phyloP scores from a whole-genome alignment of 2,329 filamentous ascomycete species.

The Aureobasidium sp. region DNA sequence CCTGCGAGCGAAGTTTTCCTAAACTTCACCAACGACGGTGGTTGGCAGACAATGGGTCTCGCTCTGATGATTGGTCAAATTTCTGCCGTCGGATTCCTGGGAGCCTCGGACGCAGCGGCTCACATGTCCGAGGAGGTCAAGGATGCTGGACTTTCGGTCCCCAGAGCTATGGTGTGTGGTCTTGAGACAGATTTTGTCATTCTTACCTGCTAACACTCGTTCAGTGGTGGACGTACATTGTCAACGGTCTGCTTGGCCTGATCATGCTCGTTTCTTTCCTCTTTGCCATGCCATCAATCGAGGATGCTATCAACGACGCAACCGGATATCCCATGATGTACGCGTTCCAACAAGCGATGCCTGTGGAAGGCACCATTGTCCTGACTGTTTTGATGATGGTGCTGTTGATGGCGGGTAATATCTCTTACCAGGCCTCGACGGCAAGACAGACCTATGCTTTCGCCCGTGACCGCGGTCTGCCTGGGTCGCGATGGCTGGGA shows the following conservation, averaged over 20 bases:
- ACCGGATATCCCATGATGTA: conserved; percentile 32
- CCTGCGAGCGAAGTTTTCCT: conserved; percentile 31
- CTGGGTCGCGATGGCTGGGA: conserved; percentile 30
- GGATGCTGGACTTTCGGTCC: conserved; percentile 27
- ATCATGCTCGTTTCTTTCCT: conserved; percentile 25
- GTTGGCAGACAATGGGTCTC: conserved; percentile 31
- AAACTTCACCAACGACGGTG: conserved; percentile 33
- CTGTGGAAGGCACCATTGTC: conserved; percentile 26
- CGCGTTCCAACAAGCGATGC: conserved; percentile 28
- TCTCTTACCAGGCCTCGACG: conserved; percentile 31
- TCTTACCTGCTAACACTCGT: conserved; percentile 27
- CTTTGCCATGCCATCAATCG: conserved; percentile 26
- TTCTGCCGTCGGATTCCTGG: conserved; percentile 24
- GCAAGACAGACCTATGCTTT: conserved; percentile 35
- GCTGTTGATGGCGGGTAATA: conserved; percentile 29
- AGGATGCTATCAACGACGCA: conserved; percentile 25
- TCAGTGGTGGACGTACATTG: conserved; percentile 18
- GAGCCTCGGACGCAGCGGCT: conserved; percentile 10
- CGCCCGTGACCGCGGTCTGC: conserved; percentile 38
- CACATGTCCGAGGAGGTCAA: conserved; percentile 28
- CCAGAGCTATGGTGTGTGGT: conserved; percentile 23
- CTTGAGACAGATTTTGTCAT: conserved; percentile 31
- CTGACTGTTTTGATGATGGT: conserved; percentile 27
- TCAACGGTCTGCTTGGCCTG: conserved; percentile 33
- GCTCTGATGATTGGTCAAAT: conserved; percentile 30